Base-by-base conservation (phyloP, 2,329 filamentous ascomycete genomes). In the Colletotrichum shisoi region DNA sequence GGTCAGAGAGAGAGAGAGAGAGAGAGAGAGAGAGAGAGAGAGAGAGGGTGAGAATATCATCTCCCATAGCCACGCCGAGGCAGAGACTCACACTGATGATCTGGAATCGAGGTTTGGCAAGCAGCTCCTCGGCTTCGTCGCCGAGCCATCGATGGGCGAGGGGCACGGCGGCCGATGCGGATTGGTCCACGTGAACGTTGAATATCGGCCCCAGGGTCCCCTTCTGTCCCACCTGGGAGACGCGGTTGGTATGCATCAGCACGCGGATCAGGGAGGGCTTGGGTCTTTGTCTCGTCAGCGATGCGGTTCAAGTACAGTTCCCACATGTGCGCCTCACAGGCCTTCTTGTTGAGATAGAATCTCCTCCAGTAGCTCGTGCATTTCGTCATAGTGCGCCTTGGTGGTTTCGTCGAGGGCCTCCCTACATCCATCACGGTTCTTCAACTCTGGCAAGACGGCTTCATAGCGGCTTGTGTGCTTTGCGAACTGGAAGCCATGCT, bases 131-230 rank as follows among this genome's bases (percentile, higher is more conserved):
- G 12, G 40, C 27, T 4, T 57, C 40, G 11, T 57, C 24, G 1
- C 42, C 54, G 1, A 46, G 27, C 54, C 54, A 57, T 31, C 40
- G 13, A 19, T 31, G 17, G 3, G 40, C 54, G 19, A 46, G 54
- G 17, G 40, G 39, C 17, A 31, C 39, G 11, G 54, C 54, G 17
- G 54, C 40, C 19, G 24, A 27, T n/a, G 54, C 54, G 15, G 54
- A 46, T 34, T 57, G 54, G n/a, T 57, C 54, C 7, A 57, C 40
- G 27, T 57, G 40, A 21, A 57, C 54, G 7, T 57, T 57, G 4
- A 46, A 57, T 6, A 57, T 37, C 17, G 40, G 54, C 1, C 54
- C 40, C 0, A 46, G 11, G 3, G 40, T 57, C 21, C 40, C 54
- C 37, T 57, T 57, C 11, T 57, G 40, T 34, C 54, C 40, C 15